These are phyloP conservation scores for Gardenia jasminoides DNA, from an alignment of 257 asterid species.

Conservation along the genomic window DNA sequence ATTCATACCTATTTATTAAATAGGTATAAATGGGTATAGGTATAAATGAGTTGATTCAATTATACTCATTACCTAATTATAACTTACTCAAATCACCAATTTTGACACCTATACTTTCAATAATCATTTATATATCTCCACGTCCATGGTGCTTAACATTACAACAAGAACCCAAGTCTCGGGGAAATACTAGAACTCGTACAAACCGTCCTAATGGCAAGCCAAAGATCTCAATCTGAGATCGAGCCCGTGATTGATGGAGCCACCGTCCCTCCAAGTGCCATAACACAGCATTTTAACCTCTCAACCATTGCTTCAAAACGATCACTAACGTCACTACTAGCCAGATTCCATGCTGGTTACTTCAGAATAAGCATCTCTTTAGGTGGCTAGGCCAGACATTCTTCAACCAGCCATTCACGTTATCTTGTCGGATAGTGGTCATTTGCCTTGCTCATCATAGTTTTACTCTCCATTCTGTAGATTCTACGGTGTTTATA, in stretches of 20 bases:
- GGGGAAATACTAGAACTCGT: too few species aligned
- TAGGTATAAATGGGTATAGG: too few species aligned
- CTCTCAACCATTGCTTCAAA: not conserved
- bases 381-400: conserved; percentile 52
- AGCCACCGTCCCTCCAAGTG: too few species aligned
- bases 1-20: too few species aligned
- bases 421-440: conserved; percentile 29
- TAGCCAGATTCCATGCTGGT: conserved; percentile 59
- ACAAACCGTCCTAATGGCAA: not conserved
- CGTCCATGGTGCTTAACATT: too few species aligned
- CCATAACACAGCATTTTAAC: not conserved
- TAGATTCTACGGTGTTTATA: conserved; percentile 48
- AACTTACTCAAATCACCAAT: too few species aligned
- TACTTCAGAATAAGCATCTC: conserved; percentile 63
- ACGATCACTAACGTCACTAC: conserved; percentile 14
- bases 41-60: too few species aligned
- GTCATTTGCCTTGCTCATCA: conserved; percentile 38
- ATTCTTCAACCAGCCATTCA: conserved; percentile 40
- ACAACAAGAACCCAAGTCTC: too few species aligned
- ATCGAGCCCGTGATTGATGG: not conserved
- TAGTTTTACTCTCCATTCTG: conserved; percentile 42
- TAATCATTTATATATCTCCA: not conserved
- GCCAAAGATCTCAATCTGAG: not conserved
- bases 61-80: too few species aligned
- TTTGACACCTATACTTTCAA: too few species aligned